Conservation (phyloP, 2,329 filamentous ascomycete genomes). For the Zymoseptoria ardabiliae region DNA sequence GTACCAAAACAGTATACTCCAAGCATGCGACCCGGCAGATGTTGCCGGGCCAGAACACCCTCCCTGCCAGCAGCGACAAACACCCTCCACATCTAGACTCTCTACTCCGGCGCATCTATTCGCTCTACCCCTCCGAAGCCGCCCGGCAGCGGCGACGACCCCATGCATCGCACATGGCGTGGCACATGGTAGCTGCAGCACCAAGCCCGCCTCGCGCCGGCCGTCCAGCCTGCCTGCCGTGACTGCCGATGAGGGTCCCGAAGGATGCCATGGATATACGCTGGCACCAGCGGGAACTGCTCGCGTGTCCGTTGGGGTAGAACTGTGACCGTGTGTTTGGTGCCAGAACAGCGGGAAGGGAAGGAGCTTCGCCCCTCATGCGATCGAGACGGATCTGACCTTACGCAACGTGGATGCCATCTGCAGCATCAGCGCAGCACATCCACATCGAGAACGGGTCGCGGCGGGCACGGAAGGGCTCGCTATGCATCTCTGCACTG, state of each 20-base stretch:
- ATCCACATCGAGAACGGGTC: neutral
- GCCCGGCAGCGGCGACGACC: too few relatives aligned
- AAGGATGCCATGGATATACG: too few relatives aligned
- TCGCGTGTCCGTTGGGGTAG: neutral
- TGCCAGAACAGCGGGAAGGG: too few relatives aligned
- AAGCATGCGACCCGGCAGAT: neutral
- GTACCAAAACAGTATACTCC: too few relatives aligned
- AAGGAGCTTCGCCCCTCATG: neutral
- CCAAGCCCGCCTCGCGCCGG: neutral
- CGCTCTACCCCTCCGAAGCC: too few relatives aligned
- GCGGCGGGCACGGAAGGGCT: neutral
- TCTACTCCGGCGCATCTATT: neutral
- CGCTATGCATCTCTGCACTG: neutral
- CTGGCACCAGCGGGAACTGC: neutral
- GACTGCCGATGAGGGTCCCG: too few relatives aligned
- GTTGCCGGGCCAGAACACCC: neutral
- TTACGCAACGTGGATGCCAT: neutral
- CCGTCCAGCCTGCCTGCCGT: neutral
- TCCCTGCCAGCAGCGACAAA: too few relatives aligned
- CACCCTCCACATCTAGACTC: too few relatives aligned
- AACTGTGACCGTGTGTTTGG: too few relatives aligned
- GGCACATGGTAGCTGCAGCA: neutral
- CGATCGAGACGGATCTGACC: neutral
- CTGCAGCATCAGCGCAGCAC: neutral
- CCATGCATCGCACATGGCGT: neutral